Evolutionary conservation across 352 stramenopile species (phyloP), one percentile per base, ranked within the genome.

Genomic region (Pythium vanterpoolii): DNA sequence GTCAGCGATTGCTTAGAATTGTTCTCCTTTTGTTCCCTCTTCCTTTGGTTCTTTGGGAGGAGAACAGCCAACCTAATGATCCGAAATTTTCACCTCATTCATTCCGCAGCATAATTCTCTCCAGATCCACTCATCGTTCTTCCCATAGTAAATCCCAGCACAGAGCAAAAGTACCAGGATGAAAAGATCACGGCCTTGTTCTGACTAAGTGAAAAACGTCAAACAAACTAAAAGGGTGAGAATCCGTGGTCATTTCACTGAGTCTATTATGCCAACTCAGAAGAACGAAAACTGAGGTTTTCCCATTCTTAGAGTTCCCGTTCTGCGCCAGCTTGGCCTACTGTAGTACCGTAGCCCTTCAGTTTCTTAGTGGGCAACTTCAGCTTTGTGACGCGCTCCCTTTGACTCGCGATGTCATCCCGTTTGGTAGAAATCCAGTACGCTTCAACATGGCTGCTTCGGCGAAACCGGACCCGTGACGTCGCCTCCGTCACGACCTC

Each of bases 401-500:
- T 39, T 36, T 40, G 18, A 39, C 45, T 24, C 26, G 18, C 34
- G 10, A 10, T 23, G 9, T 39, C 16, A 3, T 26, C 23, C 30
- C 36, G 24, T n/a, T 23, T 21, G 46, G 26, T 14, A 36, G n/a
- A 24, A 48, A 48, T 58, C 50, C 36, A 58, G 38, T 14, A 7
- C 18, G 18, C 38, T 58, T 48, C 49, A 56, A 48, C 19, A 28
- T 58, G 36, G 50, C 8, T 58, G 50, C 50, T 58, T 58, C 39
- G 21, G 50, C 50, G 36, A 58, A 58, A 36, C 50, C 24, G 18
- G 34, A 47, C 42, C 27, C 43, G 38, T 62, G 56, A 62, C 56
- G 56, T 62, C 56, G 56, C 56, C 56, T 56, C 16, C 28, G 56
- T 62, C 56, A 62, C 33, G 3, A 42, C 23, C 36, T 62, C 46